Percentiles rank a stretch among this genome's conserved stretches.
These are phyloP conservation scores for Hygrocybe coccinea DNA, from an alignment of 768 basidiomycete species.

Conservation along the genomic window DNA sequence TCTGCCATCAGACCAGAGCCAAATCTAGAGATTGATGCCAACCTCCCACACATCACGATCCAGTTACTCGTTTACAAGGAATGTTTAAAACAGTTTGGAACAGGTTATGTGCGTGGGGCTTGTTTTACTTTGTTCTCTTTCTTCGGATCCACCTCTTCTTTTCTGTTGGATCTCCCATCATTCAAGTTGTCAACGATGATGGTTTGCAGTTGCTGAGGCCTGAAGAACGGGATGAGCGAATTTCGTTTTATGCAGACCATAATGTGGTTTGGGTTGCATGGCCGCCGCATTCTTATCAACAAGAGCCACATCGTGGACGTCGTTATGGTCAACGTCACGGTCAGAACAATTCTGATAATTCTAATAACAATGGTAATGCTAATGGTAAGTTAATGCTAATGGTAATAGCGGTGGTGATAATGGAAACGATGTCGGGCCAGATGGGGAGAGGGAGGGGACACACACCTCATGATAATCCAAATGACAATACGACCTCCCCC, in stretches of 20 bases:
- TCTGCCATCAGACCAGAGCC: conserved; percentile 61
- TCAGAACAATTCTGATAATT: too few relatives aligned
- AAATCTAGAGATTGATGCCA: conserved; percentile 58
- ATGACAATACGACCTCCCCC: conserved; percentile 90
- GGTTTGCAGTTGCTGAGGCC: conserved; percentile 65
- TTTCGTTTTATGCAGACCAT: conserved; percentile 69
- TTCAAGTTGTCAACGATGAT: conserved; percentile 82
- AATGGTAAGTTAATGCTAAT: too few relatives aligned
- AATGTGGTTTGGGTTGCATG: conserved; percentile 83
- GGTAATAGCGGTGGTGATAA: too few relatives aligned
- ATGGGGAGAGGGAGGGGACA: conserved; percentile 36
- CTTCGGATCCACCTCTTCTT: not conserved
- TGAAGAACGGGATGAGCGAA: conserved; percentile 60
- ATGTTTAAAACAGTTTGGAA: conserved; percentile 66
- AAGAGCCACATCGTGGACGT: conserved; percentile 28
- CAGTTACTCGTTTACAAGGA: conserved; percentile 90
- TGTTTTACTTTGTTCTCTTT: not conserved
- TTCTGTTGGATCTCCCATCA: conserved; percentile 56
- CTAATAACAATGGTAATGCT: too few relatives aligned
- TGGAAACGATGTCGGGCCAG: too few relatives aligned
- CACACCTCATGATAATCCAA: conserved; percentile 93
- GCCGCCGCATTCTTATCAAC: conserved; percentile 56
- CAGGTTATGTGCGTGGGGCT: conserved; percentile 64
- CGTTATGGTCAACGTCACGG: too few relatives aligned
- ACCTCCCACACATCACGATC: conserved; percentile 70